Evolutionary conservation across 1,139 yeast genomes (phyloP), one percentile per base, ranked within the genome.

Genomic region (Kluyveromyces sp.): DNA sequence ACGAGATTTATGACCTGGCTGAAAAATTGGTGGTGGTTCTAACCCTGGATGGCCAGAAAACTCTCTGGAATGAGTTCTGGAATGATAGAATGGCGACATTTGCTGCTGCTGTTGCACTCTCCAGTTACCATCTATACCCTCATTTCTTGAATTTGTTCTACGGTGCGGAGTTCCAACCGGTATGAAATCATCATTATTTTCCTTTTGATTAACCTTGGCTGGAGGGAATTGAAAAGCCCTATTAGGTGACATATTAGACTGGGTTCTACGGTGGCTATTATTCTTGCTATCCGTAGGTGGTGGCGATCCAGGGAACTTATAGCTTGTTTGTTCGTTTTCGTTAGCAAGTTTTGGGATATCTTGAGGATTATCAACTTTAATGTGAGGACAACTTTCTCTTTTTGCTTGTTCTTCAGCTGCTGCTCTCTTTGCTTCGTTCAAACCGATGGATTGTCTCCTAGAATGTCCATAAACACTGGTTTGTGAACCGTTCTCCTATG

Each of bases 351-450:
- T 34, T 4, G 43, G 43, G 4, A 44, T 43, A 27, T 45, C 45
- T 46, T 42, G 47, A 30, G 47, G 45, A 34, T 43, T 45, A 21
- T 53, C 58, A 32, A 55, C 39, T 34, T 48, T 54, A 34, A 55
- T 54, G 25, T 56, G 49, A 33, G 54, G 48, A 35, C 52, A 53
- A 29, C 46, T 43, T 4, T 71, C 67, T 61, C 80, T 68, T 64
- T 78, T 72, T 3, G 83, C 81, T 65, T 88, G 96, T 43, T 89
- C 90, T 58, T 79, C 80, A 6, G 96, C 96, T 15, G 98, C 98
- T 3, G 97, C 97, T 56, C 84, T 83, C 58, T 87, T 90, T n/a
- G 98, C 98, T 66, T 92, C 98, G 49, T 83, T 83, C 49, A 92
- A 72, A 2, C 96, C 97, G 51, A 92, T 70, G 0, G 97, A 89